A percentile compares a stretch with the other conserved stretches of the same genome.
phyloP scores from a whole-genome alignment of 208 protist genomes.

The Wallacemonas collosoma region DNA sequence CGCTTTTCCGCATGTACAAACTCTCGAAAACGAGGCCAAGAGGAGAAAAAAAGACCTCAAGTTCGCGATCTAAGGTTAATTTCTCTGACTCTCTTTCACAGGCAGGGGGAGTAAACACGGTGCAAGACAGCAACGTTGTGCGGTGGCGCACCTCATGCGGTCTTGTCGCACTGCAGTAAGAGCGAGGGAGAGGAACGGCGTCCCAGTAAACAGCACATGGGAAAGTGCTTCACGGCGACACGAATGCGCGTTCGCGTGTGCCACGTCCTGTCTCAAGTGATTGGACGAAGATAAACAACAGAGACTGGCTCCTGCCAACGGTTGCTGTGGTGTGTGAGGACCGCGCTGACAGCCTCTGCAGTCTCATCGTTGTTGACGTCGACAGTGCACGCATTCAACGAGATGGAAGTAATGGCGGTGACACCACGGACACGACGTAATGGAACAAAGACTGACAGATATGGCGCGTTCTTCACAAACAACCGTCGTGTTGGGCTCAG shows the following conservation, averaged over 20 bases:
- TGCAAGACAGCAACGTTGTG: too few species aligned
- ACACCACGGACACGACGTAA: constrained; percentile 55
- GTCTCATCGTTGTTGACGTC: constrained; percentile 24
- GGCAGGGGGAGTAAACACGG: too few species aligned
- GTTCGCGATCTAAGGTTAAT: too few species aligned
- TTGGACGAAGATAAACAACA: constrained; percentile 42
- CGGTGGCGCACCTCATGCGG: too few species aligned
- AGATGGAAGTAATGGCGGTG: constrained; percentile 35
- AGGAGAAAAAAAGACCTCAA: neutral
- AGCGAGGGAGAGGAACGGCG: too few species aligned
- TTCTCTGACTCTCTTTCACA: too few species aligned
- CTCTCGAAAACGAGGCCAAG: neutral
- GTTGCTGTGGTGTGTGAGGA: constrained; percentile 29
- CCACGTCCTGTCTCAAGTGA: neutral
- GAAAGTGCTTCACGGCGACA: too few species aligned
- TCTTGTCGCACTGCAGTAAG: too few species aligned
- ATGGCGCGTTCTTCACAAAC: constrained; percentile 52
- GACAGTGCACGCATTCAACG: constrained; percentile 47
- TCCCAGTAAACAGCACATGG: too few species aligned
- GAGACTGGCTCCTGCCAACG: constrained; percentile 38
- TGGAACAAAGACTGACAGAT: constrained; percentile 54
- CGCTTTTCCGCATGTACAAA: too few species aligned
- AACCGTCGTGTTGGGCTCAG: constrained; percentile 41
- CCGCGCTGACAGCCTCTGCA: constrained; percentile 15
- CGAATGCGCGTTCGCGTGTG: too few species aligned